Conservation (phyloP, 2,329 filamentous ascomycete species). For the Beauveria rudraprayagi region DNA sequence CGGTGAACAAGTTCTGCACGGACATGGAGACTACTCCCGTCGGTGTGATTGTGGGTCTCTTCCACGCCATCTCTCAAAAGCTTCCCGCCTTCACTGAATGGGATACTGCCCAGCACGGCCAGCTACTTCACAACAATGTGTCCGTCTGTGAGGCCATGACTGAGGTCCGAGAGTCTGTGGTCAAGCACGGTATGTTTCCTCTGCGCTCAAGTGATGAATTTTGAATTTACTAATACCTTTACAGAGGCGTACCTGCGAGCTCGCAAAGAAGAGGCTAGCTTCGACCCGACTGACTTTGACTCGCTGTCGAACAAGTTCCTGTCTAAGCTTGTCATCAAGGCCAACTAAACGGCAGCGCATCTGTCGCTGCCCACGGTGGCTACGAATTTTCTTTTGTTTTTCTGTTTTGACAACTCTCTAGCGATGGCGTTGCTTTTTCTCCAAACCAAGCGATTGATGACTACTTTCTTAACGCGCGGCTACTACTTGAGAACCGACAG, state of each 20-base stretch:
- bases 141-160: conserved; percentile 95
- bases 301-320: conserved; percentile 95
- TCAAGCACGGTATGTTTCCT: conserved; percentile 73
- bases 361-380: background rate
- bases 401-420: conserved; percentile 21
- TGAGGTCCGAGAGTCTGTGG: conserved; percentile 85
- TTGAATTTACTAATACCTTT: background rate
- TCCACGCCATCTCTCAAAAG: conserved; percentile 97
- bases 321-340: conserved; percentile 90
- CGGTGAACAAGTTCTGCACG: conserved; percentile 87
- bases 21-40: conserved; percentile 97
- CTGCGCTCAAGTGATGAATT: background rate
- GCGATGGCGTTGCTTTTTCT: conserved; percentile 10
- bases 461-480: conserved; percentile 7
- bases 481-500: conserved; percentile 10
- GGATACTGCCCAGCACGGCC: conserved; percentile 86
- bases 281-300: conserved; percentile 89
- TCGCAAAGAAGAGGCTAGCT: conserved; percentile 64
- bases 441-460: conserved; percentile 7
- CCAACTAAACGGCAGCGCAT: conserved; percentile 53
- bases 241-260: conserved; percentile 79
- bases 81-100: conserved; percentile 87
- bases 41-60: conserved; percentile 90
- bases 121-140: conserved; percentile 80
- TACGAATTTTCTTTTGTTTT: conserved; percentile 15